Percentiles rank a stretch among this genome's conserved stretches.
These are phyloP conservation scores for Dimocarpus longan DNA, from an alignment of 345 rosid genomes.

Conservation along the genomic window DNA sequence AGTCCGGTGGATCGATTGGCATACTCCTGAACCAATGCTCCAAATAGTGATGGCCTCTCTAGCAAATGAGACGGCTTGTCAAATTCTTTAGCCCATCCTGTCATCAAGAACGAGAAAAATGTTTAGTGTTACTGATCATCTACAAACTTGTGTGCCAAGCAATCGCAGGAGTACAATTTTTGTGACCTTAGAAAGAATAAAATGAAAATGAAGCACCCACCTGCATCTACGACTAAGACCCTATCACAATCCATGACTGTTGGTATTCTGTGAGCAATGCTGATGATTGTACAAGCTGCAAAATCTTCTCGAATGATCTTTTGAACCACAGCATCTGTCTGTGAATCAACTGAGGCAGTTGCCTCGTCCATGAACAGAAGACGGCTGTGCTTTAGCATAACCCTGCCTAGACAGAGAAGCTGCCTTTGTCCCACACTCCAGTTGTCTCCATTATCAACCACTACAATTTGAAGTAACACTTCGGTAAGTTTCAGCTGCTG, in stretches of 20 bases:
- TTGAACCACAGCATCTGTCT: conserved; percentile 84
- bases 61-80: conserved; percentile 74
- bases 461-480: conserved; percentile 31
- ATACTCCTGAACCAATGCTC: conserved; percentile 88
- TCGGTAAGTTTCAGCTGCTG: not conserved
- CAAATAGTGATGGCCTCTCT: conserved; percentile 70
- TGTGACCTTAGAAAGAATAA: not conserved
- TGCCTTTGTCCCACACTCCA: conserved; percentile 99
- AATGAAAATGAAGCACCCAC: conserved; percentile 28
- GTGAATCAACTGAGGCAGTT: conserved; percentile 94
- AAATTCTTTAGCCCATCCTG: conserved; percentile 82
- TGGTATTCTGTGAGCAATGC: conserved; percentile 97
- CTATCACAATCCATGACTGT: conserved; percentile 96
- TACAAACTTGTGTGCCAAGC: not conserved
- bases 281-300: conserved; percentile 76
- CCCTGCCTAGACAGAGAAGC: conserved; percentile 88
- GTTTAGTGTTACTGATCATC: not conserved
- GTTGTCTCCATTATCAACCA: conserved; percentile 91
- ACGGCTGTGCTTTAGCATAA: conserved; percentile 80
- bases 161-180: not conserved
- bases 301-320: conserved; percentile 91
- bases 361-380: conserved; percentile 94
- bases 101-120: not conserved
- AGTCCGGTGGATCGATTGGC: conserved; percentile 80
- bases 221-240: conserved; percentile 87